These are phyloP conservation scores for Sporothrix dimorphospora DNA, from an alignment of 2,329 filamentous ascomycete genomes.

Conservation along the genomic window DNA sequence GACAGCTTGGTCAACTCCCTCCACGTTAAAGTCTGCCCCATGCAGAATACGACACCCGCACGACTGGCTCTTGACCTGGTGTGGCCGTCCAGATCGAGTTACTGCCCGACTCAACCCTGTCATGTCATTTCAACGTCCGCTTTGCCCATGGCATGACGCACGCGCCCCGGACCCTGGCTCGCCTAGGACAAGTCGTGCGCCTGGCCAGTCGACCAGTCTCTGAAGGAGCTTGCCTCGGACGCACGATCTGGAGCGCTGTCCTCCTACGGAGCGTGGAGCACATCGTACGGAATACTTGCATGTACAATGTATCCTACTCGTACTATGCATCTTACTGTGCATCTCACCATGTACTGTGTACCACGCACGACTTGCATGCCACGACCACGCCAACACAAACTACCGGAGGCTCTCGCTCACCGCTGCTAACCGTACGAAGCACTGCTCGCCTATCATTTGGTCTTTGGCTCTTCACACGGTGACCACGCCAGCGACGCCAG, in stretches of 20 bases:
- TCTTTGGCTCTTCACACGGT: neutral
- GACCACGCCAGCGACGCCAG: constrained; percentile 10
- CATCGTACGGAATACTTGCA: neutral
- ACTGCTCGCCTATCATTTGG: constrained; percentile 26
- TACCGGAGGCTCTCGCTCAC: constrained; percentile 19
- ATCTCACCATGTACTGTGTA: constrained; percentile 9
- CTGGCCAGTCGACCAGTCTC: neutral
- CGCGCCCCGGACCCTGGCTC: neutral
- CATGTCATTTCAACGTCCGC: neutral
- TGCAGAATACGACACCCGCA: constrained; percentile 21
- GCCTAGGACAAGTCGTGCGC: neutral
- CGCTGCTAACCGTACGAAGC: constrained; percentile 8
- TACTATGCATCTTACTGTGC: neutral
- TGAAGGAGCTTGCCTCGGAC: constrained; percentile 9
- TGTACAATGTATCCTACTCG: neutral
- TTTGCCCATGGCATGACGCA: constrained; percentile 18
- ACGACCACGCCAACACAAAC: constrained; percentile 3
- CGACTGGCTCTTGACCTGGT: neutral
- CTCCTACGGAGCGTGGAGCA: neutral
- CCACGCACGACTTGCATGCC: constrained; percentile 6
- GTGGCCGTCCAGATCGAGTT: constrained; percentile 19
- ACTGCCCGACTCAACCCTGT: constrained; percentile 12
- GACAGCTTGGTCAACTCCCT: constrained; percentile 24
- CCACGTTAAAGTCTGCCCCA: neutral
- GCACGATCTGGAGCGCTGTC: neutral